phyloP scores from a whole-genome alignment of 2,329 filamentous ascomycete species.

The Botrytis squamosa region DNA sequence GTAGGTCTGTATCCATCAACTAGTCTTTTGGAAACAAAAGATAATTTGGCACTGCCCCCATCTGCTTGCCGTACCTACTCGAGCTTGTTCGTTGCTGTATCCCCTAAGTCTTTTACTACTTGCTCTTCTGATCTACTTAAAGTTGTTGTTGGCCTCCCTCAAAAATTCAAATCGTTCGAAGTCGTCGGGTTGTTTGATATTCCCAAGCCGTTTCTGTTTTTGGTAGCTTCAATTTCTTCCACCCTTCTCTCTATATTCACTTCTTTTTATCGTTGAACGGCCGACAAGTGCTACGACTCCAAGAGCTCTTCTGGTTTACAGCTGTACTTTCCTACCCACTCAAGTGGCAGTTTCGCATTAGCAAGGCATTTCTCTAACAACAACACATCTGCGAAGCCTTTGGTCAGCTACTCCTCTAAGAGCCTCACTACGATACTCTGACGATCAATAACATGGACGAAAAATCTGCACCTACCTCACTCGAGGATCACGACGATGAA shows the following conservation, averaged over 20 bases:
- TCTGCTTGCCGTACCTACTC: neutral
- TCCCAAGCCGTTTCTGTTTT: neutral
- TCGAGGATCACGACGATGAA: slow-evolving; percentile 20
- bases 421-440: neutral
- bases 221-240: neutral
- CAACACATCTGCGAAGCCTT: neutral
- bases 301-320: neutral
- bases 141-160: neutral
- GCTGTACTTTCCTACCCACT: neutral
- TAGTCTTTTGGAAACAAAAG: neutral
- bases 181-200: neutral
- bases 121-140: neutral
- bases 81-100: neutral
- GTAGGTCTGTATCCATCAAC: neutral
- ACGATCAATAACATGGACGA: slow-evolving; percentile 18
- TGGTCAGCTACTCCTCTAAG: neutral
- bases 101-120: neutral
- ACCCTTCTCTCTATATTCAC: neutral
- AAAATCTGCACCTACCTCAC: slow-evolving; percentile 6
- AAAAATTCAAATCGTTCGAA: neutral
- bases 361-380: neutral
- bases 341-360: neutral
- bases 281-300: neutral
- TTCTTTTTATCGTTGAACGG: neutral
- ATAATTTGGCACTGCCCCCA: slow-evolving; percentile 8